phyloP scores from a whole-genome alignment of 345 rosid genomes.

The Aegle marmelos region DNA sequence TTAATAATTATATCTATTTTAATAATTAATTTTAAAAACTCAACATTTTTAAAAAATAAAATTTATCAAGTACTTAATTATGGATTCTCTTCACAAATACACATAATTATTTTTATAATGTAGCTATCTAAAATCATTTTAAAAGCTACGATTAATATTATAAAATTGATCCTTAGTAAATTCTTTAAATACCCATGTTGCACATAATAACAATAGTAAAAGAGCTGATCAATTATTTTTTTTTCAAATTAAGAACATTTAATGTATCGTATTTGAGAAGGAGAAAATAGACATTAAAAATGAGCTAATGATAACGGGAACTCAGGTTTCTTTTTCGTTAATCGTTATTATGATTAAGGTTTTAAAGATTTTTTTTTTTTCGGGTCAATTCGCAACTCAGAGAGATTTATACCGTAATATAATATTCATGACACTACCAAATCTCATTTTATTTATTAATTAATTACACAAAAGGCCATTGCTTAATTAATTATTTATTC shows the following conservation, averaged over 20 bases:
- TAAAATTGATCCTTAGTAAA: too few species aligned
- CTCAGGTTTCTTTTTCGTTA: neutral
- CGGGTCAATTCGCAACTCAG: neutral
- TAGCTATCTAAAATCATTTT: too few species aligned
- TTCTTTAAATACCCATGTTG: neutral
- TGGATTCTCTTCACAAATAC: accelerated
- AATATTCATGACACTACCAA: too few species aligned
- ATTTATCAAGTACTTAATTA: too few species aligned
- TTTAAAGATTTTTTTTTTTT: neutral
- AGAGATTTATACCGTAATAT: neutral
- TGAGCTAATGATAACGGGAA: neutral
- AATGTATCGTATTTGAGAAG: too few species aligned
- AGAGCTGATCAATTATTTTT: neutral
- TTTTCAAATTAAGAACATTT: too few species aligned
- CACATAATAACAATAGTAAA: neutral
- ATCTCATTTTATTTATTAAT: neutral
- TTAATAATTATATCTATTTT: too few species aligned
- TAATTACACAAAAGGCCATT: neutral
- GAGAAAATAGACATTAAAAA: too few species aligned
- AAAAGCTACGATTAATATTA: too few species aligned
- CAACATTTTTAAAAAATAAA: too few species aligned
- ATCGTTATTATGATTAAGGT: neutral
- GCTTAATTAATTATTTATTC: neutral
- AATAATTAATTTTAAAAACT: too few species aligned
- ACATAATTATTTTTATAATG: too few species aligned